These are phyloP conservation scores for Groenewaldozyma sp. DNA, from an alignment of 1,139 yeast genomes.

Conservation along the genomic window DNA sequence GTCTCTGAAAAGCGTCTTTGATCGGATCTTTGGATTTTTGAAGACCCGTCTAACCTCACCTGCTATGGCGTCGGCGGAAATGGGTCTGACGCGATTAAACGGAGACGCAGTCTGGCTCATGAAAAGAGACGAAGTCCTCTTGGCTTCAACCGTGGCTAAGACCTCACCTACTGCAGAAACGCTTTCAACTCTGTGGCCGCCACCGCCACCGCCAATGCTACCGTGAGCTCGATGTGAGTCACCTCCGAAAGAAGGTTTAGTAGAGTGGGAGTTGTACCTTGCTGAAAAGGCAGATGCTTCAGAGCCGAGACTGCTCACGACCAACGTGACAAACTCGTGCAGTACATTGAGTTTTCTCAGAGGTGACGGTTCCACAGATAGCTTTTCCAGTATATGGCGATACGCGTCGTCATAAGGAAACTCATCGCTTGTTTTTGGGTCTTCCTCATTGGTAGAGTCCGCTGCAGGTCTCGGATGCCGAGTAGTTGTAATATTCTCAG, in stretches of 20 bases:
- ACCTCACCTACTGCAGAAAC: slow-evolving; percentile 20
- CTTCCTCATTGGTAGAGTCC: neutral
- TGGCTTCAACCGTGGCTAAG: slow-evolving; percentile 24
- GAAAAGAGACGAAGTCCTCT: slow-evolving; percentile 19
- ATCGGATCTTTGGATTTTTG: slow-evolving; percentile 19
- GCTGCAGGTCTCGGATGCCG: neutral
- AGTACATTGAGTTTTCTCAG: slow-evolving; percentile 22
- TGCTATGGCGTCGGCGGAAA: slow-evolving; percentile 27
- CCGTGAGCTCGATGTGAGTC: slow-evolving; percentile 16
- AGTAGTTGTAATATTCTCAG: neutral
- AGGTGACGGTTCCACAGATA: slow-evolving; percentile 26
- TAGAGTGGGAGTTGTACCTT: slow-evolving; percentile 6
- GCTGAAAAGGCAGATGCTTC: neutral
- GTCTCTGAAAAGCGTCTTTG: slow-evolving; percentile 29
- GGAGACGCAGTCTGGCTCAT: slow-evolving; percentile 7
- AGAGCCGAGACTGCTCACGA: slow-evolving; percentile 19
- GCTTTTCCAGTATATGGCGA: slow-evolving; percentile 17
- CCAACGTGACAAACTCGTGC: slow-evolving; percentile 25
- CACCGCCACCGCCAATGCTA: slow-evolving; percentile 18
- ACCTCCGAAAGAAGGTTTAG: slow-evolving; percentile 15
- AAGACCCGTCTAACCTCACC: slow-evolving; percentile 25
- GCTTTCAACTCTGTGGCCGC: slow-evolving; percentile 10
- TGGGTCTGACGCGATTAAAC: slow-evolving; percentile 5
- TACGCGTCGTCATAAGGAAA: slow-evolving; percentile 25
- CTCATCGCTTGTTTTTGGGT: neutral